Base-by-base conservation (phyloP, 148 eudicot genomes). In the Dianthus caryophyllus region DNA sequence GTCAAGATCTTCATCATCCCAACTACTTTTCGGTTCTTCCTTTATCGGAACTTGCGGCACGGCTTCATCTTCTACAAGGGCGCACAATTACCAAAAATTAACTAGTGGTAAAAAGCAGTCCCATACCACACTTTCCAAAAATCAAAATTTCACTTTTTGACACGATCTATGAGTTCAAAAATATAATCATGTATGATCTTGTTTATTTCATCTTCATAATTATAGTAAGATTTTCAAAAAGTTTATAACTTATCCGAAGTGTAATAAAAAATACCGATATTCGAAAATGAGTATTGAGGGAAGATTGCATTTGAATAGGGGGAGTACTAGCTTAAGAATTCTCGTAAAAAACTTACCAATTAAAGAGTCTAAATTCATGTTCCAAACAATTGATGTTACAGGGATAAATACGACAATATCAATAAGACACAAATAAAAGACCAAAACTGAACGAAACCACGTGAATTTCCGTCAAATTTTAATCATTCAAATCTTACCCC, bases 1-100 rank as follows among this genome's bases (percentile, higher is more conserved):
- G 66, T 93, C 98, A 46, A 66, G 77, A 78, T 93, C 98, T 82
- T 93, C 98, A 65, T 93, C 98, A 69, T 90, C 96, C 97, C 98
- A 89, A 41, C 38, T 74, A 76, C 64, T 86, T 73, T 60, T 81
- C 2, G 68, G 76, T 16, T 50, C 80, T 44, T 82, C 90, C 79
- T 89, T 87, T 75, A 79, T 84, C 2, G 76, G 62, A 58, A 83
- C 66, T 67, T 70, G 72, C 58, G 87, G 84, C 66, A 73, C 76
- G 26, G 78, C 74, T 64, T 71, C 94, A 25, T 89, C 94, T 79
- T 89, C 98, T 92, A 73, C 13, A 67, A 68, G 29, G 48, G 41
- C 14, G 49, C 15, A 49, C 51, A 66, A 22, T 66, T 20, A 33
- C 20, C 27, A 22, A 58, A 38, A 26, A 11, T 46, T 31, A 24